phyloP scores from a whole-genome alignment of 768 basidiomycete species.

The Nidularia sp. region DNA sequence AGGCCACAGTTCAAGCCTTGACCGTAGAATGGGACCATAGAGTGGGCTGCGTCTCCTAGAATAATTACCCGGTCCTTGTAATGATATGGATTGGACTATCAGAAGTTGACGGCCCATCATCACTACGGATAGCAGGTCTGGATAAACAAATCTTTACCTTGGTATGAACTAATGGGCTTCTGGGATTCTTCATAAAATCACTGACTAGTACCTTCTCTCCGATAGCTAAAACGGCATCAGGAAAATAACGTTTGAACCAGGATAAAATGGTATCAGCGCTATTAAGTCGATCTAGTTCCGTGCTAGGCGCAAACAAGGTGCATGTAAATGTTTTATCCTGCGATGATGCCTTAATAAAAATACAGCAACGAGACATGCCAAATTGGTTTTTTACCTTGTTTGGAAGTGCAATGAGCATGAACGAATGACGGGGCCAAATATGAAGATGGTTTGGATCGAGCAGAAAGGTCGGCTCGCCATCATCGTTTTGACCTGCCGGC shows the following conservation, averaged over 20 bases:
- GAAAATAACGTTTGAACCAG: conserved; percentile 85
- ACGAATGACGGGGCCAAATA: conserved; percentile 98
- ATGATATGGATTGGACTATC: conserved; percentile 82
- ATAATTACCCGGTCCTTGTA: conserved; percentile 85
- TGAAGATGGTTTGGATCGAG: conserved; percentile 96
- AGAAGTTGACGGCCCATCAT: conserved; percentile 3
- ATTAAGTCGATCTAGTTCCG: conserved; percentile 66
- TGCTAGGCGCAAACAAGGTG: conserved; percentile 87
- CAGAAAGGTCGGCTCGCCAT: conserved; percentile 65
- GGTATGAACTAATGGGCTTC: conserved; percentile 87
- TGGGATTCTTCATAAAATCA: conserved; percentile 81
- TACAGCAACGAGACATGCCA: conserved; percentile 12
- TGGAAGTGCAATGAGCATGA: conserved; percentile 98
- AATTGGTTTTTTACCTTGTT: conserved; percentile 69
- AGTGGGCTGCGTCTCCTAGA: conserved; percentile 93
- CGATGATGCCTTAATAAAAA: conserved; percentile 23
- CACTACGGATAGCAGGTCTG: not conserved
- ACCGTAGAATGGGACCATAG: conserved; percentile 98
- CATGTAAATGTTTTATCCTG: conserved; percentile 98
- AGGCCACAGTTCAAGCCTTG: conserved; percentile 98
- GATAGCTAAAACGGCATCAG: conserved; percentile 82
- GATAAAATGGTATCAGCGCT: conserved; percentile 50
- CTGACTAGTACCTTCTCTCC: conserved; percentile 74
- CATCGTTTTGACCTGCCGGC: conserved; percentile 66
- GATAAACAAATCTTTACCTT: conserved; percentile 55